A percentile compares a stretch with the other conserved stretches of the same genome.
Evolutionary conservation across 2,329 filamentous ascomycete species (phyloP).

Genomic region (Pestalotiopsis sp.): DNA sequence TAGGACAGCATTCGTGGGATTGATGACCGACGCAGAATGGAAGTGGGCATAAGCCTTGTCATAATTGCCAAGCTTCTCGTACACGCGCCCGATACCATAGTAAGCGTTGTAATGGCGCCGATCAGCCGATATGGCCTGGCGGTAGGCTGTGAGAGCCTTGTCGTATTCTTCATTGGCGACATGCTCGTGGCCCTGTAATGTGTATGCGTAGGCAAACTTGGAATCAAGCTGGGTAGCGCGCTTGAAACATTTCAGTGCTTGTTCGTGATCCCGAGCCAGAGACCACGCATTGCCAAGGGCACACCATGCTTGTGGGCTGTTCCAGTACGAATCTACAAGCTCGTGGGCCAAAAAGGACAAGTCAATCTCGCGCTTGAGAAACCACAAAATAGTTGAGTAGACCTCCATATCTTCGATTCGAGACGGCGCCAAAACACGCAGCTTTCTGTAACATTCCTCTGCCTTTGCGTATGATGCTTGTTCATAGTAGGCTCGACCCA

Average conservation of each 20-base stretch:
- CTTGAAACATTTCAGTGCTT: conserved; percentile 92
- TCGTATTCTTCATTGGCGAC: conserved; percentile 97
- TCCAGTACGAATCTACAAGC: conserved; percentile 81
- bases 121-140: conserved; percentile 83
- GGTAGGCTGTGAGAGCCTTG: conserved; percentile 86
- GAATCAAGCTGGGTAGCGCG: conserved; percentile 89
- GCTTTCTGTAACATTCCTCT: conserved; percentile 80
- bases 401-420: conserved; percentile 95
- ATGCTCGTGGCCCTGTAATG: conserved; percentile 93
- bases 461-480: conserved; percentile 84
- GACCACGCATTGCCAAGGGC: conserved; percentile 95
- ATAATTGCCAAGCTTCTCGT: conserved; percentile 87
- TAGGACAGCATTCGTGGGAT: conserved; percentile 90
- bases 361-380: conserved; percentile 88
- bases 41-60: conserved; percentile 93
- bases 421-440: conserved; percentile 79
- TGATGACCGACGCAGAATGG: conserved; percentile 83
- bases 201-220: conserved; percentile 93
- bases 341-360: conserved; percentile 91
- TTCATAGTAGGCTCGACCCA: conserved; percentile 91
- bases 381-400: conserved; percentile 99
- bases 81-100: conserved; percentile 84
- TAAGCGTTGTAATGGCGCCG: conserved; percentile 96
- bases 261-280: conserved; percentile 87
- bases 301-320: conserved; percentile 95